Conservation (phyloP, 768 basidiomycete species). For the Termitomyces sp. region DNA sequence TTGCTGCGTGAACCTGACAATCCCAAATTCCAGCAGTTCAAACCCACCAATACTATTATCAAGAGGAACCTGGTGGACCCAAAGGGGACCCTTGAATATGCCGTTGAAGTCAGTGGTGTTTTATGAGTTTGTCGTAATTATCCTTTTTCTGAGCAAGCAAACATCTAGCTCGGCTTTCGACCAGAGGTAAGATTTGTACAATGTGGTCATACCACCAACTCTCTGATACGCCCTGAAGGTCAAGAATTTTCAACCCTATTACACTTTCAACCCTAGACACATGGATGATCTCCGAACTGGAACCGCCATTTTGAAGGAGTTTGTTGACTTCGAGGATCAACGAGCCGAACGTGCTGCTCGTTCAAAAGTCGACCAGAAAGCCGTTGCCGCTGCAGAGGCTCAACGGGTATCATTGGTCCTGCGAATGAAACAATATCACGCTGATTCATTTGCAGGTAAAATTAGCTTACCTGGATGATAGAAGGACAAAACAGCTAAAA, state of each 20-base stretch:
- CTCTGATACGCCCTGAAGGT: slow-evolving; percentile 38
- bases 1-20: slow-evolving; percentile 69
- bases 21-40: slow-evolving; percentile 68
- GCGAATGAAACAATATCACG: not conserved
- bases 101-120: slow-evolving; percentile 54
- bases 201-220: not conserved
- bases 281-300: slow-evolving; percentile 58
- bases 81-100: slow-evolving; percentile 76
- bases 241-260: slow-evolving; percentile 66
- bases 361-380: slow-evolving; percentile 54
- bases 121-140: not conserved
- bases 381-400: slow-evolving; percentile 43
- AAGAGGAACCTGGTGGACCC: slow-evolving; percentile 62
- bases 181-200: slow-evolving; percentile 42
- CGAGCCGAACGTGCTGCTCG: slow-evolving; percentile 43
- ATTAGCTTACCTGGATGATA: slow-evolving; percentile 74
- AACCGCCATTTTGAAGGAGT: slow-evolving; percentile 58
- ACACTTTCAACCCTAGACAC: slow-evolving; percentile 50
- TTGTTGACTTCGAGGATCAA: slow-evolving; percentile 44
- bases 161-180: slow-evolving; percentile 61
- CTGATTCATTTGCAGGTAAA: slow-evolving; percentile 48
- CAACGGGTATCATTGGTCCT: slow-evolving; percentile 39
- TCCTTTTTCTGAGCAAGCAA: slow-evolving; percentile 8
- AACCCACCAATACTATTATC: slow-evolving; percentile 66
- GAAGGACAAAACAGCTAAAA: slow-evolving; percentile 45